These are phyloP conservation scores for Ceratobasidium sp. DNA, from an alignment of 1,284 basidiomycete genomes.

Conservation along the genomic window DNA sequence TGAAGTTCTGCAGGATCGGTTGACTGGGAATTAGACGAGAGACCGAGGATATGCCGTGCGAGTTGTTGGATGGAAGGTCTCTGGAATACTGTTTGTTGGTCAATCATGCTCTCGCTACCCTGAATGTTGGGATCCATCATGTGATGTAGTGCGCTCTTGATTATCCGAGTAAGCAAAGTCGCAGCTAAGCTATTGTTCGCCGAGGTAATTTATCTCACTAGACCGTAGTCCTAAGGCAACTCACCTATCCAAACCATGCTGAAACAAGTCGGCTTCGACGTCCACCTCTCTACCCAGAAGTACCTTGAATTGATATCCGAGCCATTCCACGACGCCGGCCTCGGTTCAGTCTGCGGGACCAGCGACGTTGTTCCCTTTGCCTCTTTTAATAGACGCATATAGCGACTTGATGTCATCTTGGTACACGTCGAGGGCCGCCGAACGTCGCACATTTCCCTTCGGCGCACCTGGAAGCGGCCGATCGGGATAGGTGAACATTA, in stretches of 20 bases:
- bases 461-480: conserved; percentile 26
- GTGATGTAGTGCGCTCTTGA: conserved; percentile 6
- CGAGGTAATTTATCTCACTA: neutral
- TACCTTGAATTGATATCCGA: neutral
- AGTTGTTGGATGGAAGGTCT: conserved; percentile 8
- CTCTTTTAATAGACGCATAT: conserved; percentile 35
- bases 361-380: neutral
- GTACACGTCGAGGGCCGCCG: conserved; percentile 37
- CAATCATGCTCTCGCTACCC: neutral
- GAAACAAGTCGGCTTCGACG: conserved; percentile 10
- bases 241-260: conserved; percentile 28
- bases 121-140: neutral
- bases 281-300: conserved; percentile 8
- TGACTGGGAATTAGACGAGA: neutral
- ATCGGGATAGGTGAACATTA: neutral
- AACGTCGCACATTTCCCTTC: conserved; percentile 37
- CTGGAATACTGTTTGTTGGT: conserved; percentile 14
- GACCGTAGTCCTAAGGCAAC: too few relatives aligned
- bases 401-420: conserved; percentile 39
- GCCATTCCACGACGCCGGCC: neutral
- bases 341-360: neutral
- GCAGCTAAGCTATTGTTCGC: neutral
- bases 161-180: neutral
- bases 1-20: neutral
- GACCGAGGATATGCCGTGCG: neutral